These are phyloP conservation scores for Acer yangbiense DNA, from an alignment of 345 rosid species.

Conservation along the genomic window DNA sequence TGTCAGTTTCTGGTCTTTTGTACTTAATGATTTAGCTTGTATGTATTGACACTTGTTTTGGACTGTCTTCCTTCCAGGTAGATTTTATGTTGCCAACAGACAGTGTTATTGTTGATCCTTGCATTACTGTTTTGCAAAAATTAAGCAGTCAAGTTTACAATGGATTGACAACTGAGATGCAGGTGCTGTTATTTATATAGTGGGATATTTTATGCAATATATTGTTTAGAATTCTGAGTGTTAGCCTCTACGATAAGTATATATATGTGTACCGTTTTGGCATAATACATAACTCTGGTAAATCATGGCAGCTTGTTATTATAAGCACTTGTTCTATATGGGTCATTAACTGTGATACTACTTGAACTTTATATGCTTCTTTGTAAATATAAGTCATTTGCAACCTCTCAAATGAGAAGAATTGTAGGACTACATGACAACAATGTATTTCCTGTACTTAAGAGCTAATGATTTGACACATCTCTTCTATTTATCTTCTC, in stretches of 20 bases:
- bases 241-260: not conserved
- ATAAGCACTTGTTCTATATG: not conserved
- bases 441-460: not conserved
- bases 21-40: not conserved
- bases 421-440: not conserved
- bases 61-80: conserved; percentile 55
- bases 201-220: not conserved
- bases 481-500: not conserved
- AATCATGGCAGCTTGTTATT: not conserved
- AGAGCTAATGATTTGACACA: not conserved
- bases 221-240: conserved; percentile 6
- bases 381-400: not conserved
- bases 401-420: not conserved
- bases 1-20: not conserved
- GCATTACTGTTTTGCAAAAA: conserved; percentile 64
- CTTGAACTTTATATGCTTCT: not conserved
- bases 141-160: conserved; percentile 51
- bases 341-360: not conserved
- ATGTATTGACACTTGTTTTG: conserved; percentile 9
- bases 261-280: not conserved
- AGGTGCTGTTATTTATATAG: conserved; percentile 51
- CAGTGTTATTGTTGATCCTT: conserved; percentile 60
- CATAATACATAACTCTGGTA: not conserved
- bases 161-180: conserved; percentile 54
- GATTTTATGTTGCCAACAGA: conserved; percentile 50